Evolutionary conservation across 2,329 filamentous ascomycete species (phyloP).

Genomic region (Neophaeococcomyces mojaviensis): DNA sequence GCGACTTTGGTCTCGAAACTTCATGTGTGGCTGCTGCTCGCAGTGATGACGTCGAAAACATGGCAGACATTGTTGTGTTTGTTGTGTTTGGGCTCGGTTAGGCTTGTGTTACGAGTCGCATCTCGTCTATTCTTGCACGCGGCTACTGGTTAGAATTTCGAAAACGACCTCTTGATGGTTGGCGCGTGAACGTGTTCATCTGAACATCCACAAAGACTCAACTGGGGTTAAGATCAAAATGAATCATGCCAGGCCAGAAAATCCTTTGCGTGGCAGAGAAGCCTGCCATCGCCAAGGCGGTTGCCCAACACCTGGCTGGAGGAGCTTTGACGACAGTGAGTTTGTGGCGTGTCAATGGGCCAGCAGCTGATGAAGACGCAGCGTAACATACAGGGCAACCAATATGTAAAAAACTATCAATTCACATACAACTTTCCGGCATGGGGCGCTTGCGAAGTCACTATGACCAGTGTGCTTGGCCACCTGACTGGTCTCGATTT

Average conservation of each 20-base stretch:
- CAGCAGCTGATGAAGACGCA: constrained; percentile 31
- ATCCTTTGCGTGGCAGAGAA: constrained; percentile 78
- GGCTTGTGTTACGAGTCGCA: background rate
- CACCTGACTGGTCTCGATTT: constrained; percentile 83
- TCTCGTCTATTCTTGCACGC: background rate
- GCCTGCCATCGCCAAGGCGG: constrained; percentile 90
- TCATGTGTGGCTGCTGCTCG: too few relatives aligned
- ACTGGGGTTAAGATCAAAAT: constrained; percentile 7
- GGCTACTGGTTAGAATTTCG: background rate
- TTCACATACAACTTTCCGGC: constrained; percentile 80
- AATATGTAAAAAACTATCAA: constrained; percentile 87
- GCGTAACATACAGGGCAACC: constrained; percentile 59
- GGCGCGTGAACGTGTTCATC: background rate
- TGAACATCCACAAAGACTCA: background rate
- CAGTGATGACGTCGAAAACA: too few relatives aligned
- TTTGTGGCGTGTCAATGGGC: constrained; percentile 13
- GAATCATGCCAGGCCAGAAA: constrained; percentile 31
- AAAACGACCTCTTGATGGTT: too few relatives aligned
- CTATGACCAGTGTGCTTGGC: constrained; percentile 88
- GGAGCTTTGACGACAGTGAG: constrained; percentile 63
- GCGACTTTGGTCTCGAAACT: background rate
- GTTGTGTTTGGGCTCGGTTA: background rate
- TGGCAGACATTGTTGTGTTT: too few relatives aligned
- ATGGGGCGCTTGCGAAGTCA: constrained; percentile 77
- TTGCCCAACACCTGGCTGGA: constrained; percentile 81